These are phyloP conservation scores for Podospora appendiculata DNA, from an alignment of 495 filamentous ascomycete genomes.

Conservation along the genomic window DNA sequence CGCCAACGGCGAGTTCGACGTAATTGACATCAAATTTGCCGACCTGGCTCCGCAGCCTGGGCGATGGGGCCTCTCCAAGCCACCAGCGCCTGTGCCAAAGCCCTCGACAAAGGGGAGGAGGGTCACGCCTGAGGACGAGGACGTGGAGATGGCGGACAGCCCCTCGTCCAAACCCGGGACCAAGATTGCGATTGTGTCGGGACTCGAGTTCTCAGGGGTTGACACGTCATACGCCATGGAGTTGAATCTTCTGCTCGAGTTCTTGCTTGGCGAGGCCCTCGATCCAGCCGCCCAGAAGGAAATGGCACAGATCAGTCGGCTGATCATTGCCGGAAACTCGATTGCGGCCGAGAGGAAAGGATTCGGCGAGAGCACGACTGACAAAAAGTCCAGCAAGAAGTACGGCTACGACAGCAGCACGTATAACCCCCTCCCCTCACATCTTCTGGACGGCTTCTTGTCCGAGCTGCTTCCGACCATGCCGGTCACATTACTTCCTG, in stretches of 20 bases:
- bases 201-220: conserved; percentile 71
- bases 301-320: conserved; percentile 63
- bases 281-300: conserved; percentile 48
- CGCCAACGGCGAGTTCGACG: conserved; percentile 82
- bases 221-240: conserved; percentile 60
- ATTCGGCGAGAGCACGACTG: conserved; percentile 20
- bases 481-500: conserved; percentile 73
- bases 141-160: conserved; percentile 37
- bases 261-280: conserved; percentile 73
- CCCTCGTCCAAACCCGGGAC: conserved; percentile 21
- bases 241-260: conserved; percentile 76
- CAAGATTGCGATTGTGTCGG: conserved; percentile 78
- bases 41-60: conserved; percentile 74
- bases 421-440: conserved; percentile 79
- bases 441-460: conserved; percentile 77
- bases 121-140: conserved; percentile 28
- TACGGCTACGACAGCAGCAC: conserved; percentile 89
- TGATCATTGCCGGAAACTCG: conserved; percentile 90
- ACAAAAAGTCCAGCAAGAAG: conserved; percentile 53
- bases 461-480: conserved; percentile 71
- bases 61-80: conserved; percentile 56
- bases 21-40: conserved; percentile 80
- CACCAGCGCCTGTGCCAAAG: background rate
- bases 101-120: conserved; percentile 12
- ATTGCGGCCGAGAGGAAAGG: conserved; percentile 42